Conservation (phyloP, 2,329 filamentous ascomycete genomes). For the Fusarium verrucosum region DNA sequence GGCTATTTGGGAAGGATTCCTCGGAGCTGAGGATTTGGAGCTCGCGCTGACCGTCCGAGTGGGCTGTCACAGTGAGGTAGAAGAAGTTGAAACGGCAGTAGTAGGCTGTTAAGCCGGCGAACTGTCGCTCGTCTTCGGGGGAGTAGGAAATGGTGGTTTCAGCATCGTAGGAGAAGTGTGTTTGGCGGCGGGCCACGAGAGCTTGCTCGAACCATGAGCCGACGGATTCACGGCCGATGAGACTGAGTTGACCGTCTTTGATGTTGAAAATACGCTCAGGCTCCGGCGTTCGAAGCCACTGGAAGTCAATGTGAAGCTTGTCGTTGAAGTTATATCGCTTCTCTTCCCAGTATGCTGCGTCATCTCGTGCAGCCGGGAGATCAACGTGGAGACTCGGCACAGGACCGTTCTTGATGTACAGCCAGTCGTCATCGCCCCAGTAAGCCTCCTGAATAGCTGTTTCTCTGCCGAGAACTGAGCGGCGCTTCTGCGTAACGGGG, state of each 20-base stretch:
- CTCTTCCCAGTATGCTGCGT: conserved; percentile 60
- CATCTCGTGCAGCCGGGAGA: conserved; percentile 58
- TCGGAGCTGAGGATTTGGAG: conserved; percentile 66
- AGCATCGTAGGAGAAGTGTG: conserved; percentile 69
- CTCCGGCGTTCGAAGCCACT: conserved; percentile 67
- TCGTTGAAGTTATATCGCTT: conserved; percentile 58
- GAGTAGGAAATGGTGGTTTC: conserved; percentile 64
- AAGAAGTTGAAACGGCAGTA: conserved; percentile 73
- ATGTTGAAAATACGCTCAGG: conserved; percentile 61
- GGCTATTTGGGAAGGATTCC: conserved; percentile 63
- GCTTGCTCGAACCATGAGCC: conserved; percentile 69
- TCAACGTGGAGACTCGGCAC: conserved; percentile 64
- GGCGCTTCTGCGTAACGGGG: conserved; percentile 60
- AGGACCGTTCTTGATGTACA: conserved; percentile 68
- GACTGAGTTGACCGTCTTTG: conserved; percentile 53
- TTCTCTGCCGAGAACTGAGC: conserved; percentile 65
- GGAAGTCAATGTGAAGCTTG: conserved; percentile 61
- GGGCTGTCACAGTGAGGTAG: conserved; percentile 67
- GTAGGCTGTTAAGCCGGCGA: conserved; percentile 68
- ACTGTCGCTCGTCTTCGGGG: conserved; percentile 67
- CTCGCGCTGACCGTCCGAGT: conserved; percentile 65
- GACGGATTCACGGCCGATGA: conserved; percentile 62
- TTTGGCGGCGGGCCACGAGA: conserved; percentile 63
- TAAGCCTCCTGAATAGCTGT: conserved; percentile 67
- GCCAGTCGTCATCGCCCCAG: conserved; percentile 69